Base-by-base conservation (phyloP, 257 asterid genomes). In the Fraxinus quadrangulata region DNA sequence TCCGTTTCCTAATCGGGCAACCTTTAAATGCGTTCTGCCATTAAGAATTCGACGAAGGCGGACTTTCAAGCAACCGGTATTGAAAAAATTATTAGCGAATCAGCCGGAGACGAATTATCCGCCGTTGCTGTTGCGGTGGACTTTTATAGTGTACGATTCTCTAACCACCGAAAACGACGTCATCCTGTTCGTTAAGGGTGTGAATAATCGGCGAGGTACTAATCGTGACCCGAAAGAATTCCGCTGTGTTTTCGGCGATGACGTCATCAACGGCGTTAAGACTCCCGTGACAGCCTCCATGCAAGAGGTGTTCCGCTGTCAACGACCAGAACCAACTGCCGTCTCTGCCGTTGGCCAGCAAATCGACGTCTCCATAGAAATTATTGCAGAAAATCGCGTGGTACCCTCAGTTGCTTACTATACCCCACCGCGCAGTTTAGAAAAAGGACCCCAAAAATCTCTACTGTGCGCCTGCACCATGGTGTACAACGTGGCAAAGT, bases 271-370 rank as follows among this genome's bases (percentile, higher is more conserved):
- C 86, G 87, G 82, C 86, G 88, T 87, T 23, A 86, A 83, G 61
- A 92, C 99, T 45, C 70, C 81, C 74, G 97, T 92, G 42, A 91
- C 91, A 34, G 67, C 82, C 33, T 94, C 99, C 11, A 82, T 76
- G 83, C 98, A 92, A 75, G 99, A 94, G 75, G 97, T 92, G 0
- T 92, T 94, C 88, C 94, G 99, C 37, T 94, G 99, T 83, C 49
- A 77, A 24, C 89, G 87, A 5, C 98, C 93, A 5, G 31, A 65
- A 0, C 13, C n/a, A 31, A 75, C 75, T 47, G 81, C 84, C 39
- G 61, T 75, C 12, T 19, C 69, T 23, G 13, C 76, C 3, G 76
- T 21, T 2, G 78, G 49, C 39, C 75, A 37, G 21, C 65, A 23
- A 66, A 36, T 86, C 67, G 89, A 79, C 37, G 85, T 93, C 78